Percentiles rank a stretch among this genome's conserved stretches.
phyloP scores from a whole-genome alignment of 2,329 filamentous ascomycete genomes.

The Zopfia rhizophila region DNA sequence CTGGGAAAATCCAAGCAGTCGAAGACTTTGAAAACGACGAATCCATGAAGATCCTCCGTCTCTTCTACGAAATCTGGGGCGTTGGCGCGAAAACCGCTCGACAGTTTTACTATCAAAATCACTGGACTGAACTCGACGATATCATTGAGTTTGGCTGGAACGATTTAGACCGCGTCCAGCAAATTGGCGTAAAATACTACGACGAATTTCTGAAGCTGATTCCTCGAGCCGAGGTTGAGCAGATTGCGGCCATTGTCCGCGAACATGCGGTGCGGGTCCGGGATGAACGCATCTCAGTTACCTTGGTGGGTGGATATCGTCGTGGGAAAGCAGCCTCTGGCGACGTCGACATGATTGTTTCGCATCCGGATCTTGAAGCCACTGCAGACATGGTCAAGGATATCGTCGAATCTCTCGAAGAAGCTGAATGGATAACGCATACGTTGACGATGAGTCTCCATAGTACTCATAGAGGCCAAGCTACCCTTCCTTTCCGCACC shows the following conservation, averaged over 20 bases:
- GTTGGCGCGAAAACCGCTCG: slow-evolving; percentile 83
- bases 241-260: slow-evolving; percentile 72
- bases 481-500: slow-evolving; percentile 65
- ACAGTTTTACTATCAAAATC: slow-evolving; percentile 78
- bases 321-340: slow-evolving; percentile 78
- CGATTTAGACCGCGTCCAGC: slow-evolving; percentile 79
- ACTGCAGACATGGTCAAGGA: slow-evolving; percentile 77
- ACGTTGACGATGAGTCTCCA: slow-evolving; percentile 76
- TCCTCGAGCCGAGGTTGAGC: slow-evolving; percentile 76
- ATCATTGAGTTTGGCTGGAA: slow-evolving; percentile 85
- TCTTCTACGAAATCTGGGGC: slow-evolving; percentile 92
- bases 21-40: slow-evolving; percentile 71
- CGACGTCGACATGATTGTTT: slow-evolving; percentile 88
- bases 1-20: slow-evolving; percentile 71
- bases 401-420: slow-evolving; percentile 77
- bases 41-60: slow-evolving; percentile 70
- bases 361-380: slow-evolving; percentile 75
- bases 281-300: slow-evolving; percentile 63
- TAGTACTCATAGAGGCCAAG: slow-evolving; percentile 78
- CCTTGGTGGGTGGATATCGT: slow-evolving; percentile 83
- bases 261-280: slow-evolving; percentile 73
- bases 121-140: slow-evolving; percentile 88
- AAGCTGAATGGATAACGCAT: slow-evolving; percentile 79
- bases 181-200: slow-evolving; percentile 94
- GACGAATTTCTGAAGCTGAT: slow-evolving; percentile 82